Base-by-base conservation (phyloP, 2,329 filamentous ascomycete genomes). In the Aspergillus cejpii region DNA sequence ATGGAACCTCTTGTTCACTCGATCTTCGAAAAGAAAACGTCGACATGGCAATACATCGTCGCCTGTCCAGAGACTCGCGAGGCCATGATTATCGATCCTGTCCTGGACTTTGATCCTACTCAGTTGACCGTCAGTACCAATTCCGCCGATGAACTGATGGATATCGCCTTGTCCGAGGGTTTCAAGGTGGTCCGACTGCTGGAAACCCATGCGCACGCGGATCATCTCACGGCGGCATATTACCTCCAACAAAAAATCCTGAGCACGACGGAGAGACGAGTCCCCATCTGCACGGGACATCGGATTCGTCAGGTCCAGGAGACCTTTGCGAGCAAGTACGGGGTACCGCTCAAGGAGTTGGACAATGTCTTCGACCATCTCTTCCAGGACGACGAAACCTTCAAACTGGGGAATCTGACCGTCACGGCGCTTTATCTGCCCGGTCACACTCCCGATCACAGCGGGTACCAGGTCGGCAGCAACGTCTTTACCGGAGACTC, bases 131-230 rank as follows among this genome's bases (percentile, higher is more conserved):
- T 81, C 41, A 66, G 58, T 10, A 79, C 79, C 0, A 37, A 55
- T 1, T 66, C 74, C 0, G 79, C 80, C 1, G 76, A 83, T 41
- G 31, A 48, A 0, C 52, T 83, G 0, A 62, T 83, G 0, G 53
- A 63, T 0, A 21, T 74, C 0, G 57, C 78, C 4, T 44, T 49
- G 1, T 54, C 69, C 1, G 56, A 74, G 0, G 62, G 61, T 1
- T 80, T 79, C 56, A 66, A 48, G 0, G 55, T 81, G 6, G 62
- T 64, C 1, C 59, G 63, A 21, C 73, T 83, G 6, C 67, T 83
- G 2, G 79, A 83, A 53, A 83, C 80, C 0, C 79, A 83, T 55
- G 74, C 70, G 0, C 77, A 82, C 48, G 78, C 78, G 3, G 77
- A 81, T 45, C 78, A 82, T 44, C 52, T 81, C 0, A 80, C 78